phyloP scores from a whole-genome alignment of 2,329 filamentous ascomycete species.

The Mycogone perniciosa region DNA sequence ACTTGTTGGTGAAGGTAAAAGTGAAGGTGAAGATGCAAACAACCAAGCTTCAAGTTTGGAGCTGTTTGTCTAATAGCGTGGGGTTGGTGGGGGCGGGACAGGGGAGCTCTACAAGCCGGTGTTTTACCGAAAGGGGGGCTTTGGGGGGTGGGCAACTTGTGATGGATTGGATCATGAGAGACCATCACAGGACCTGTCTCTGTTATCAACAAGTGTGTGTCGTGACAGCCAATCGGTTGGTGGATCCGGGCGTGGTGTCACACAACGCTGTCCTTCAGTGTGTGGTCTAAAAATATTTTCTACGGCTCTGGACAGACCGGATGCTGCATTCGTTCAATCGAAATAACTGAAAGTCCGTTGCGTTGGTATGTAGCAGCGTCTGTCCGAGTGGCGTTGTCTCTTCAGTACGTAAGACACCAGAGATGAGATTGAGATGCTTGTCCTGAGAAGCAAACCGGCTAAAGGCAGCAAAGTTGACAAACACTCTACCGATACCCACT shows the following conservation, averaged over 20 bases:
- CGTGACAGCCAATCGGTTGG: not conserved
- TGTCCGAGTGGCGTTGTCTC: too few relatives aligned
- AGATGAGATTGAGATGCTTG: not conserved
- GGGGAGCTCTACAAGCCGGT: not conserved
- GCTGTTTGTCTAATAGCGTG: not conserved
- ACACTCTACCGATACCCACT: not conserved
- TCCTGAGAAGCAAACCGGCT: not conserved
- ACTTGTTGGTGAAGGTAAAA: not conserved
- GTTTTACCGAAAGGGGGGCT: not conserved
- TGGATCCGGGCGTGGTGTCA: not conserved
- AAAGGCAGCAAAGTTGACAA: not conserved
- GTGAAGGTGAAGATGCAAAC: not conserved
- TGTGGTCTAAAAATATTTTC: too few relatives aligned
- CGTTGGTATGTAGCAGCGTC: not conserved
- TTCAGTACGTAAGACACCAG: too few relatives aligned
- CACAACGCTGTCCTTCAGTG: not conserved
- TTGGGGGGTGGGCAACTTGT: not conserved
- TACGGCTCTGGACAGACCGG: too few relatives aligned
- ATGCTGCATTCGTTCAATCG: too few relatives aligned
- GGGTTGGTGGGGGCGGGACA: not conserved
- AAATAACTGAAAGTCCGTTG: not conserved
- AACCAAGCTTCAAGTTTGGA: not conserved
- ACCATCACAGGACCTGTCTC: slow-evolving; percentile 1
- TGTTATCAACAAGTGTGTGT: not conserved
- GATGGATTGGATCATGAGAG: slow-evolving; percentile 2